These are phyloP conservation scores for Globisporangium viniferum DNA, from an alignment of 352 stramenopile species.

Conservation along the genomic window DNA sequence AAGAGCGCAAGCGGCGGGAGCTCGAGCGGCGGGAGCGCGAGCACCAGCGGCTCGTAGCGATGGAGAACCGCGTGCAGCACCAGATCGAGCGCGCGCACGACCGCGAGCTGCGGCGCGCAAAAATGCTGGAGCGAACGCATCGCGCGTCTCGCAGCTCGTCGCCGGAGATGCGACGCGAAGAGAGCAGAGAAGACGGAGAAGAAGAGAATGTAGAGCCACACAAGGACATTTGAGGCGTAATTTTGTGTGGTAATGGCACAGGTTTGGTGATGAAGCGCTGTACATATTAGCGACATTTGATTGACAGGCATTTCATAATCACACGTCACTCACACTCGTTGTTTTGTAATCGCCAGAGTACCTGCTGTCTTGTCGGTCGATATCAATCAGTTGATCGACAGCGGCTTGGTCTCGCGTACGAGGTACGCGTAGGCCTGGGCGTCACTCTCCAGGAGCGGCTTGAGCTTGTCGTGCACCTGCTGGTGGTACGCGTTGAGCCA, in stretches of 20 bases:
- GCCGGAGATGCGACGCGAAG: constrained; percentile 17
- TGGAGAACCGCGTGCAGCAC: constrained; percentile 49
- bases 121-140: constrained; percentile 26
- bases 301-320: background rate
- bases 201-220: background rate
- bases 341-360: background rate
- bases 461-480: constrained; percentile 90
- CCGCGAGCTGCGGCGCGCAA: constrained; percentile 32
- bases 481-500: constrained; percentile 96
- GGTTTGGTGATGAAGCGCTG: background rate
- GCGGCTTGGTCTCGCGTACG: constrained; percentile 64
- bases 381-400: constrained; percentile 24
- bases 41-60: constrained; percentile 34
- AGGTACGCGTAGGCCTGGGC: constrained; percentile 71
- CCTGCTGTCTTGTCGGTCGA: background rate
- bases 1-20: constrained; percentile 46
- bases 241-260: background rate
- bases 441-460: constrained; percentile 80
- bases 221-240: background rate
- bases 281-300: background rate
- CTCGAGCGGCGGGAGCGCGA: constrained; percentile 47
- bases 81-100: constrained; percentile 48
- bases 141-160: constrained; percentile 39
- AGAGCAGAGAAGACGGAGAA: background rate
- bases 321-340: background rate